Evolutionary conservation across 2,329 filamentous ascomycete genomes (phyloP).

Genomic region (Scopulariopsis brevicaulis): DNA sequence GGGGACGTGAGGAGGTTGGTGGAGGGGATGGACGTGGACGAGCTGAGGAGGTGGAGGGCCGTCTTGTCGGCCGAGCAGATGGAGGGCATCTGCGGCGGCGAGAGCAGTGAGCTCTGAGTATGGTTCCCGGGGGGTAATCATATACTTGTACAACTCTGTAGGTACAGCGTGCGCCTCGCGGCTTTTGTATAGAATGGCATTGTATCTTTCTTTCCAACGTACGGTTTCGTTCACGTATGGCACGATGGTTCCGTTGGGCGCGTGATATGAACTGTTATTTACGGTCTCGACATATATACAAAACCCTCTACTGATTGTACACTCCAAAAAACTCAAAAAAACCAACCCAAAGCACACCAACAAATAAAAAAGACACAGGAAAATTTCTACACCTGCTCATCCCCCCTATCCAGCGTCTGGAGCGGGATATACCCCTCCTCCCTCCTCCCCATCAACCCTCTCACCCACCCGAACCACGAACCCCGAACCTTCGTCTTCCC

Average conservation of each 20-base stretch:
- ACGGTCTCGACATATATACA: neutral
- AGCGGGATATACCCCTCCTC: conserved; percentile 51
- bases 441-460: conserved; percentile 29
- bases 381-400: neutral
- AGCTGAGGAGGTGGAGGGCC: conserved; percentile 12
- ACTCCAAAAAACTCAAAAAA: neutral
- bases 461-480: conserved; percentile 21
- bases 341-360: neutral
- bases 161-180: neutral
- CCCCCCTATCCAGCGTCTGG: conserved; percentile 31
- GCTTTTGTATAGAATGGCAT: neutral
- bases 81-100: conserved; percentile 8
- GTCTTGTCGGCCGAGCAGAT: conserved; percentile 11
- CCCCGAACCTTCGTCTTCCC: conserved; percentile 24
- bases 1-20: neutral
- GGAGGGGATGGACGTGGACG: conserved; percentile 28
- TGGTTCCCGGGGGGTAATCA: neutral
- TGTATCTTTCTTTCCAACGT: neutral
- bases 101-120: neutral
- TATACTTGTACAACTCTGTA: neutral
- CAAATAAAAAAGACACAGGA: neutral
- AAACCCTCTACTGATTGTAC: neutral
- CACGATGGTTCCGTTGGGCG: neutral
- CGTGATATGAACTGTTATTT: neutral
- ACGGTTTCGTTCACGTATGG: neutral